Base-by-base conservation (phyloP, 1,284 basidiomycete species). In the Fomitopsis schrenkii region DNA sequence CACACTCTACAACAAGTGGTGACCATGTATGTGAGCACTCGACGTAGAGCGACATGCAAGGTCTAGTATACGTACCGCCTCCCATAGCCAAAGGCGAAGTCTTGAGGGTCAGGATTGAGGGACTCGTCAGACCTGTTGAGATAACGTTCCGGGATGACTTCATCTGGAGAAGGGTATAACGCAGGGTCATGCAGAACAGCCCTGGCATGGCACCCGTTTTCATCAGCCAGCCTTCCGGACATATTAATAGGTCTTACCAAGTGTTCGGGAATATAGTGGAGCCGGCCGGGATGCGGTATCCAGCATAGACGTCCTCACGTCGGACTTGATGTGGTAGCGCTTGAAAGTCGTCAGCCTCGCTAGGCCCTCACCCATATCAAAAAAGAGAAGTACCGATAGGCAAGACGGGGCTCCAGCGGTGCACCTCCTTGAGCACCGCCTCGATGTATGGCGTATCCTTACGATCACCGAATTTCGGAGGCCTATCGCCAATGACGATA, bases 381-480 rank as follows among this genome's bases (percentile, higher is more conserved):
- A n/a, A n/a, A n/a, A n/a, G n/a, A 42, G 14, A 14, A 12, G 12
- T n/a, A 70, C 70, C 68, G 4, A 73, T 53, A 12, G 71, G 71
- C 4, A 66, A 62, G 8, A 72, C 66, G n/a, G 71, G 70, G 55
- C 70, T 65, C 70, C 71, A 74, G 22, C 79, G 70, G 48, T 79
- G 63, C 5, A 75, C 69, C 67, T 84, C 82, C 59, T 75, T 78
- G 33, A 79, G 73, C 10, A 83, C 63, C 5, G 80, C 80, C 36
- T 76, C 70, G 38, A 82, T 62, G 64, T 83, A 84, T 6, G 81
- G 82, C 42, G 83, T 66, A n/a, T 70, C 64, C 7, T 61, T 45
- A 26, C 79, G 75, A 66, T 83, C 82, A 22, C 65, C 70, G 61
- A 80, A 80, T 5, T 73, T 75, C 4, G 82, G 82, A 14, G 83